These are phyloP conservation scores for Xylaria hypoxylon DNA, from an alignment of 2,329 filamentous ascomycete species.

Conservation along the genomic window DNA sequence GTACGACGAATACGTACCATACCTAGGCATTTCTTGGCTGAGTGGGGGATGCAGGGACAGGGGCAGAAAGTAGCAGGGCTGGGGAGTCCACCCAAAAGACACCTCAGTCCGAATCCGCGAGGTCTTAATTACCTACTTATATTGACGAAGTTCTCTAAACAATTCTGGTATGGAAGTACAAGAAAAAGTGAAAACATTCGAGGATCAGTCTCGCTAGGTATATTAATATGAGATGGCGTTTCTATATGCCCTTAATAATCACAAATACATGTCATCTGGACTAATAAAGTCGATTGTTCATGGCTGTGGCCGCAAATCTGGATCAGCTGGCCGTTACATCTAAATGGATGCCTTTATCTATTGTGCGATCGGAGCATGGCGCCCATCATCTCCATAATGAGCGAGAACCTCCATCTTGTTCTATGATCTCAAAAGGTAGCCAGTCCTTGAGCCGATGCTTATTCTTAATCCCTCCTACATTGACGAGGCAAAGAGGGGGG, in stretches of 20 bases:
- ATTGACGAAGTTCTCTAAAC: no score
- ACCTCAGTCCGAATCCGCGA: conserved; percentile 1
- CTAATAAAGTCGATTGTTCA: conserved; percentile 16
- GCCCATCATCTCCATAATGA: conserved; percentile 11
- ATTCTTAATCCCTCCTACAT: conserved; percentile 5
- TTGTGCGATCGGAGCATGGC: conserved; percentile 36
- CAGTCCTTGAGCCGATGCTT: conserved; percentile 20
- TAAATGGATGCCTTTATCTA: conserved; percentile 6
- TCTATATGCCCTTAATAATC: conserved; percentile 1
- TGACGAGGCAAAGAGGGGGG: conserved; percentile 28
- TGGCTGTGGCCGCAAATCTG: conserved; percentile 4
- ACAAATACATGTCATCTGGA: conserved; percentile 10
- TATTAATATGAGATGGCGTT: background rate
- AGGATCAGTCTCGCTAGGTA: background rate
- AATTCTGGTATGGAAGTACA: background rate
- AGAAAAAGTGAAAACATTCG: background rate
- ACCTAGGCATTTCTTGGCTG: conserved; percentile 5
- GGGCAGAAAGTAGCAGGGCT: conserved; percentile 19
- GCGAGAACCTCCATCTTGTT: background rate
- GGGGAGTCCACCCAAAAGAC: conserved; percentile 13
- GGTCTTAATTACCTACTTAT: background rate
- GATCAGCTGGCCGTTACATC: conserved; percentile 19
- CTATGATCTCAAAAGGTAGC: conserved; percentile 4
- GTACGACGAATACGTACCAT: conserved; percentile 14
- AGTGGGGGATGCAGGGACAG: conserved; percentile 35